Base-by-base conservation (phyloP, 495 filamentous ascomycete genomes). In the Penicillium argentinense region DNA sequence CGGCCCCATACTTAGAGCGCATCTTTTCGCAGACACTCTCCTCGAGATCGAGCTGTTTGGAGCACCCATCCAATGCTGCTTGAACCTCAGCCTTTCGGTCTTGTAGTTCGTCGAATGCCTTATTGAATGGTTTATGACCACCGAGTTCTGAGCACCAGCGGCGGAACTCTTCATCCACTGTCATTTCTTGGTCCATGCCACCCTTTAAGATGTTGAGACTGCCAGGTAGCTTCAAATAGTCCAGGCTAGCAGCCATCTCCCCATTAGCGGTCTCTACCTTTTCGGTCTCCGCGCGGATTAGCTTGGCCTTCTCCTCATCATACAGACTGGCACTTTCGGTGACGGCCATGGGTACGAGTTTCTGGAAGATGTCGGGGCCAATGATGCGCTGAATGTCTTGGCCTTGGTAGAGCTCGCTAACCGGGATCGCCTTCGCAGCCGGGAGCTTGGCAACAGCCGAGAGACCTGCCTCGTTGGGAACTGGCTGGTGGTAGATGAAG, bases 1-100 rank as follows among this genome's bases (percentile, higher is more conserved):
- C 93, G 9, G 74, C 78, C 23, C 93, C 91, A 63, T 97, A 97
- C 66, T 98, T 98, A 2, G 91, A 95, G 39, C 93, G 82, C 93
- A 98, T 98, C 74, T 96, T 97, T 68, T 98, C 93, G 64, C 93
- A 98, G 5, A 97, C 91, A 44, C 87, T 93, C 71, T 97, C 95
- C 65, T 98, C 93, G 81, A 92, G 84, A 55, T 97, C 93, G 8
- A 98, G 62, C 56, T 91, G 87, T 57, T 93, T 95, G 29, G 81
- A 85, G 58, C 87, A 88, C 47, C 77, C 77, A 51, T 95, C 90
- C 42, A 98, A 64, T 7, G 84, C 75, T 3, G 78, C 67, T 7
- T 84, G 58, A 7, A 96, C 86, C 21, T 78, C 75, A 27, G 84
- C 75, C 65, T 93, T 97, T 45, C 91, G 84, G 26, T 82, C 73